Evolutionary conservation across 1,284 basidiomycete genomes (phyloP).

Genomic region (Ceratobasidium sp.): DNA sequence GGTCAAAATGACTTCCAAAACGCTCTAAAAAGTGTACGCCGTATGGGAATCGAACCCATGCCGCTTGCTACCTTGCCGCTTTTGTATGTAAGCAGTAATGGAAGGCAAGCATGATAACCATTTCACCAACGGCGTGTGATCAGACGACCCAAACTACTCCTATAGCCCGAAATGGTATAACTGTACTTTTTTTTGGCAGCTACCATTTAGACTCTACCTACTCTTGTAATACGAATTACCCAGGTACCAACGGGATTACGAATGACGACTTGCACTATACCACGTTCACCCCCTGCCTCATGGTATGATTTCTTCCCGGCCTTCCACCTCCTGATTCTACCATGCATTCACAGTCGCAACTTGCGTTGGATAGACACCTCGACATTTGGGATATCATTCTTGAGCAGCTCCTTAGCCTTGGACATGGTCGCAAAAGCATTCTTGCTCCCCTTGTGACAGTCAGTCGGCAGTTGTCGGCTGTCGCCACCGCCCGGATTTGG

Average conservation of each 20-base stretch:
- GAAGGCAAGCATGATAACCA: constrained; percentile 86
- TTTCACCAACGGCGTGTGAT: constrained; percentile 77
- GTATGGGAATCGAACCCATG: constrained; percentile 24
- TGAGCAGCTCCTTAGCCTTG: background rate
- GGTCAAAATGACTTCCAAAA: background rate
- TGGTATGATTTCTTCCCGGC: background rate
- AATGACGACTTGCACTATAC: background rate
- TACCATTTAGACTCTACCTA: too few relatives aligned
- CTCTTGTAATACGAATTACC: too few relatives aligned
- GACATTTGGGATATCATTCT: constrained; percentile 24
- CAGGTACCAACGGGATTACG: too few relatives aligned
- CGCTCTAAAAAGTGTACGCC: background rate
- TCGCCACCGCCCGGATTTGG: constrained; percentile 13
- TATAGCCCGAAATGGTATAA: background rate
- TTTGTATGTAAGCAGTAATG: constrained; percentile 46
- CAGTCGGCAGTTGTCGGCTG: background rate
- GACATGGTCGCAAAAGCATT: background rate
- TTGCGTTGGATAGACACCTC: background rate
- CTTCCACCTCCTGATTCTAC: background rate
- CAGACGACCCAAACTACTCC: background rate
- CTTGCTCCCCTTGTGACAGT: constrained; percentile 8
- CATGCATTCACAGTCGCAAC: background rate
- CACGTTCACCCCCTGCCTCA: background rate
- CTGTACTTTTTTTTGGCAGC: background rate
- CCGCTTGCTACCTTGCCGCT: constrained; percentile 12